phyloP scores from a whole-genome alignment of 2,329 filamentous ascomycete genomes.

The Sporothrix inflata region DNA sequence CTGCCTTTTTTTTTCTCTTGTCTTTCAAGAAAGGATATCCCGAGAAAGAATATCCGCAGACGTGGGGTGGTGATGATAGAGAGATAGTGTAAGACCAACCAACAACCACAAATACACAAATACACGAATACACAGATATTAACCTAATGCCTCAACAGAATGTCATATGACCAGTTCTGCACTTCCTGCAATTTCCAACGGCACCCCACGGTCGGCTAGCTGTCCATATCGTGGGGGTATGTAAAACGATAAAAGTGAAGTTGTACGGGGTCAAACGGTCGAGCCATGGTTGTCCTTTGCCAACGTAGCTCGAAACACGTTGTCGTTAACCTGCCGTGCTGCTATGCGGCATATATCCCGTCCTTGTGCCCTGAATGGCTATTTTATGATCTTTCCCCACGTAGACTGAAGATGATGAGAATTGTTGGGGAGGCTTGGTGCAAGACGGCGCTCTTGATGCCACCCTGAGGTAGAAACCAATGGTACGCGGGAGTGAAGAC shows the following conservation, averaged over 20 bases:
- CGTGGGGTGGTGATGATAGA: slow-evolving; percentile 12
- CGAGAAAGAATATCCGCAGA: background rate
- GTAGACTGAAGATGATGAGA: background rate
- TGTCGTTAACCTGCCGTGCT: background rate
- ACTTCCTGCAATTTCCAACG: background rate
- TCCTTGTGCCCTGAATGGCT: background rate
- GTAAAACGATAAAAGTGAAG: background rate
- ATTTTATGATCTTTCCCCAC: background rate
- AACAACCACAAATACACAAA: background rate
- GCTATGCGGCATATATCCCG: background rate
- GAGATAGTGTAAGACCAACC: background rate
- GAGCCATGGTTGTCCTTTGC: background rate
- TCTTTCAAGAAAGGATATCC: background rate
- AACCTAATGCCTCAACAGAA: background rate
- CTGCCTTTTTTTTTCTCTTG: background rate
- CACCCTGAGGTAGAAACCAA: background rate
- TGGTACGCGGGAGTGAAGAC: background rate
- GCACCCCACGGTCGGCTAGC: background rate
- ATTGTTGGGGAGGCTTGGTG: background rate
- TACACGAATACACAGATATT: background rate
- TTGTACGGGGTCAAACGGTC: background rate
- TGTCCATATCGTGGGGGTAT: background rate
- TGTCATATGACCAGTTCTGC: background rate
- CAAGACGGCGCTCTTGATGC: too few species aligned
- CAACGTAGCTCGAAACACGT: background rate